Evolutionary conservation across 257 asterid genomes (phyloP).

Genomic region (Primulina eburnea): DNA sequence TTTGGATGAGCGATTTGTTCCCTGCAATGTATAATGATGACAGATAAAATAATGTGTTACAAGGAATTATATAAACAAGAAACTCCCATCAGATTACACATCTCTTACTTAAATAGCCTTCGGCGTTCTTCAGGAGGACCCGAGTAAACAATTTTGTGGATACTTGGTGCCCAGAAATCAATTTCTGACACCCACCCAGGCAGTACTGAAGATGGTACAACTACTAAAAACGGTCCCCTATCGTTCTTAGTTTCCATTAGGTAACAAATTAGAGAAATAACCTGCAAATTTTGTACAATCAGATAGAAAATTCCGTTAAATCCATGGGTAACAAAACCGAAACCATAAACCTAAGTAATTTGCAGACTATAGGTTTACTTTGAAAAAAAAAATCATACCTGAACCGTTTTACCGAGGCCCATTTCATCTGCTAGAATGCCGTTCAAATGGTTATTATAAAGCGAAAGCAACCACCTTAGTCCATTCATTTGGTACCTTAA

Average conservation of each 20-base stretch:
- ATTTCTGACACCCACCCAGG: conserved; percentile 98
- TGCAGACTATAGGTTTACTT: conserved; percentile 7
- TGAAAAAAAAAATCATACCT: conserved; percentile 47
- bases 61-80: conserved; percentile 18
- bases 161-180: conserved; percentile 86
- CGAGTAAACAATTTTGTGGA: conserved; percentile 85
- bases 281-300: conserved; percentile 45
- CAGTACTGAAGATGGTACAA: conserved; percentile 96
- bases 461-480: conserved; percentile 94
- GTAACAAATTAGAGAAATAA: conserved; percentile 88
- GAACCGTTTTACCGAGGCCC: conserved; percentile 99
- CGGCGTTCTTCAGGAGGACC: conserved; percentile 98
- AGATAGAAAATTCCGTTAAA: conserved; percentile 25
- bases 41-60: conserved; percentile 23
- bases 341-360: conserved; percentile 16
- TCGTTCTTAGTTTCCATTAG: conserved; percentile 92
- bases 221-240: conserved; percentile 97
- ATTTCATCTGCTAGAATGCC: conserved; percentile 99
- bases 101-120: conserved; percentile 78
- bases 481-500: conserved; percentile 99
- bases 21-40: conserved; percentile 50
- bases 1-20: conserved; percentile 89
- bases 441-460: conserved; percentile 93
- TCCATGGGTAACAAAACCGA: conserved; percentile 2
- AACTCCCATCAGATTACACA: conserved; percentile 9